Evolutionary conservation across 768 basidiomycete genomes (phyloP).

Genomic region (Daedalea quercina): DNA sequence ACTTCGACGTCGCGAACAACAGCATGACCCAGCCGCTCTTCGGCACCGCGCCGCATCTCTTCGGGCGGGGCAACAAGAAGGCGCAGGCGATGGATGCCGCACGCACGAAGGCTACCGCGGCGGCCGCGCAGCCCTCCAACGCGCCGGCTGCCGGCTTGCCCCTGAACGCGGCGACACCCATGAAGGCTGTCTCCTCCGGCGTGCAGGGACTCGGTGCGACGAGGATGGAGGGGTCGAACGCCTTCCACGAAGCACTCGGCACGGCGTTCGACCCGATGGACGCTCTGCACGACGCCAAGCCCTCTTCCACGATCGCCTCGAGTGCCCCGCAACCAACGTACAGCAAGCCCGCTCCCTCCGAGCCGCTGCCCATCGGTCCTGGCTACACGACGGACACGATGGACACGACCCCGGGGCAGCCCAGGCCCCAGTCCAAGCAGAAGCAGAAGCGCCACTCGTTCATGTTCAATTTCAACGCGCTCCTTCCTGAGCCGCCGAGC

Average conservation of each 20-base stretch:
- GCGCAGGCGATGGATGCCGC: neutral
- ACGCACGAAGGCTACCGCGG: neutral
- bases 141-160: neutral
- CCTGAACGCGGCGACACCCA: neutral
- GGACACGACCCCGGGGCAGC: neutral
- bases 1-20: neutral
- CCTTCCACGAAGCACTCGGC: neutral
- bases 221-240: neutral
- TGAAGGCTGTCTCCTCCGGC: neutral
- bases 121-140: neutral
- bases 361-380: neutral
- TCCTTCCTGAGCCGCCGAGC: neutral
- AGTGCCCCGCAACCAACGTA: neutral
- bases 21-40: neutral
- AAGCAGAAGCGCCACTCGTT: slow-evolving; percentile 1
- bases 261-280: neutral
- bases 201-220: neutral
- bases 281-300: neutral
- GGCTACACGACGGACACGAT: neutral
- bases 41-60: neutral
- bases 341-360: neutral
- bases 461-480: neutral
- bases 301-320: neutral
- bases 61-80: neutral
- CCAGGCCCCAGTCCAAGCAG: slow-evolving; percentile 2